Base-by-base conservation (phyloP, 2,329 filamentous ascomycete species). In the Pseudogymnoascus sp. region DNA sequence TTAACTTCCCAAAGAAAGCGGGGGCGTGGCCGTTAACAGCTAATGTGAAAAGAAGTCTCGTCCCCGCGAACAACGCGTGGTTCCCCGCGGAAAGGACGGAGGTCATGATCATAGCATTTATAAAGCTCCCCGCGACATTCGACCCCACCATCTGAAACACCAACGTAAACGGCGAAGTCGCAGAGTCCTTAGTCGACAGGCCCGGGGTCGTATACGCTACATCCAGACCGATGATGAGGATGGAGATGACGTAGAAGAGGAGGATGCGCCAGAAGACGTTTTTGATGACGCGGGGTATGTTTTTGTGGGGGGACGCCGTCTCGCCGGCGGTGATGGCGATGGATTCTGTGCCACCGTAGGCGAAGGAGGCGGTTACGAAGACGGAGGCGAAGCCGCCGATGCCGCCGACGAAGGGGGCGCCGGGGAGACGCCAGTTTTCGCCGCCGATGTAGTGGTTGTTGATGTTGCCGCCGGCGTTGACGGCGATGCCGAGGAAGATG, bases 241-340 rank as follows among this genome's bases (percentile, higher is more conserved):
- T 76, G 0, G 80, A 81, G 4, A 84, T 72, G 64, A 83, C 76
- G 5, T 81, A 82, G 19, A 84, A 74, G 31, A 73, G 65, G 1
- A 73, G 66, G 41, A 74, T 73, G 79, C 85, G 81, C 83, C 83
- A 87, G 70, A 87, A 87, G 41, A 87, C 84, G 63, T 88, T 87
- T 68, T 84, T 84, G 54, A 88, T 83, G 2, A 87, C 86, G 2
- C 80, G 79, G 1, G 86, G 86, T 36, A 89, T 75, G 64, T 80
- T 87, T 67, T 79, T 80, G 16, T 82, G 79, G 0, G 86, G 86
- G 68, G 88, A 79, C 68, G 82, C 84, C 1, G 86, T 88, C 72
- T 89, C 86, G 48, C 85, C 85, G 0, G 85, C 85, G 0, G 86
- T 87, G 64, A 88, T 85, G 61, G 84, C 85, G 60, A 88, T 86